phyloP scores from a whole-genome alignment of 2,329 filamentous ascomycete species.

The Metarhizium humberi region DNA sequence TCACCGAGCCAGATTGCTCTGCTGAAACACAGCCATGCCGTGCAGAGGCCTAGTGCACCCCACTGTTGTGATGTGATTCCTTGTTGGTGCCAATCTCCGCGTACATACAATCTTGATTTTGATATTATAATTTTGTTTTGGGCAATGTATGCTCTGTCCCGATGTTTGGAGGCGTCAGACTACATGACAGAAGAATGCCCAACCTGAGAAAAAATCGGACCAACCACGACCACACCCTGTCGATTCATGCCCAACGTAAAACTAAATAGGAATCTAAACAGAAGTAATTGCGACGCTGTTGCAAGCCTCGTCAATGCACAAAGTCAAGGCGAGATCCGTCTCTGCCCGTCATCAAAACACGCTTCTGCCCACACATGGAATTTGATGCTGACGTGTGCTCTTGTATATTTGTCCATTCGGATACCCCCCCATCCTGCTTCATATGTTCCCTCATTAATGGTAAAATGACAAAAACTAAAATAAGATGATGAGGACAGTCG shows the following conservation, averaged over 20 bases:
- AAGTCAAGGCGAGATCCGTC: not conserved
- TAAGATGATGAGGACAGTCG: not conserved
- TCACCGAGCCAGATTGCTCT: conserved; percentile 3
- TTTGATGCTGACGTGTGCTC: conserved; percentile 1
- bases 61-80: not conserved
- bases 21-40: conserved; percentile 3
- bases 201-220: not conserved
- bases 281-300: not conserved
- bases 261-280: not conserved
- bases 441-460: not conserved
- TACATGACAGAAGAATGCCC: not conserved
- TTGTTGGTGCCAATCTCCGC: not conserved
- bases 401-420: not conserved
- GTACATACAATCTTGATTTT: not conserved
- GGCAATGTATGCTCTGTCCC: not conserved
- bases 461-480: not conserved
- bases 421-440: not conserved
- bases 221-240: not conserved
- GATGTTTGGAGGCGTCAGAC: not conserved
- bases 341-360: not conserved
- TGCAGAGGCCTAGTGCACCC: not conserved
- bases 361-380: not conserved
- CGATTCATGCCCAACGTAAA: conserved; percentile 2
- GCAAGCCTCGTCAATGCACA: not conserved
- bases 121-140: not conserved